Base-by-base conservation (phyloP, 345 rosid species). In the Combretum micranthum region DNA sequence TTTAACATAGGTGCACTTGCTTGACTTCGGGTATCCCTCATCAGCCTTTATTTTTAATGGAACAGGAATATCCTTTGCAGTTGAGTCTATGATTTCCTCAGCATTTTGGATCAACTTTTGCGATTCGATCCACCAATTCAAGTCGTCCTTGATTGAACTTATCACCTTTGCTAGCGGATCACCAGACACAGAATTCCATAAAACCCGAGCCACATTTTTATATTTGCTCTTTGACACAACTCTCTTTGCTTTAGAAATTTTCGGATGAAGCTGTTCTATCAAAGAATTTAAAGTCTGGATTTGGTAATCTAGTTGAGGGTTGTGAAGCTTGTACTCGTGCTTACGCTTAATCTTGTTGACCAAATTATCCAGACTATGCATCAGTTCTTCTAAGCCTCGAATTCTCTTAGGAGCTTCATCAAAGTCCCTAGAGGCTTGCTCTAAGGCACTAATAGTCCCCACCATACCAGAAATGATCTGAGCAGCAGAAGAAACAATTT, bases 401-500 rank as follows among this genome's bases (percentile, higher is more conserved):
- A 71, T 65, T 65, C 61, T 65, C 56, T 71, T 65, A 25, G 75
- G 71, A 57, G 71, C 75, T 61, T 71, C 75, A 42, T 71, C 75
- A 13, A 61, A 64, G 66, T 71, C 58, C 63, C 71, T 62, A 43
- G 39, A 57, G 60, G 75, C 75, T 39, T 48, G 54, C 45, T 72
- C 70, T 45, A 68, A 50, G 21, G 73, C 77, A 54, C 52, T 50
- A 20, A 73, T 64, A 64, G 64, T 62, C 53, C 73, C 77, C 0
- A 64, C 45, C 77, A 64, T 73, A 25, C 64, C 22, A 19, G 73
- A 61, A 48, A 68, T 23, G 56, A 61, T 68, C 44, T 64, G 45
- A 47, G 62, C 54, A 22, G 77, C 67, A 0, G 73, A 19, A 49
- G 62, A 18, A 60, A 69, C 60, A 53, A 56, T 68, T 52, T 73